Conservation (phyloP, 192 early-diverging fungal genomes). For the Dimargaris verticillata region DNA sequence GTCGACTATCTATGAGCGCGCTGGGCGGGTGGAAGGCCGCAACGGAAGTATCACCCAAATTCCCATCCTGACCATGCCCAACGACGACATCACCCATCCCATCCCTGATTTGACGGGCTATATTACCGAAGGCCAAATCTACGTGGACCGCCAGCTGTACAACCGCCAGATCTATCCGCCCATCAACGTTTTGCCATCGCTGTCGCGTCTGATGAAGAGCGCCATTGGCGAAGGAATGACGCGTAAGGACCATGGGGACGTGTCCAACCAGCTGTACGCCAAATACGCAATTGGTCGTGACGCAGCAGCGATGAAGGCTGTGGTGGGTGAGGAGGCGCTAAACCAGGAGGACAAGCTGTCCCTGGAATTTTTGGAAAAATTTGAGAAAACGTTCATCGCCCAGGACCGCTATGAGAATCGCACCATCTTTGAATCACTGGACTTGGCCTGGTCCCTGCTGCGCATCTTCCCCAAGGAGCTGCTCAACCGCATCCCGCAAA, state of each 20-base stretch:
- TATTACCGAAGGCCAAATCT: slow-evolving; percentile 99
- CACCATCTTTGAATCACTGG: slow-evolving; percentile 92
- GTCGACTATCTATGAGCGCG: slow-evolving; percentile 98
- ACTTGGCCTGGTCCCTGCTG: slow-evolving; percentile 94
- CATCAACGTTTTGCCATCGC: slow-evolving; percentile 95
- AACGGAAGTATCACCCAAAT: slow-evolving; percentile 99
- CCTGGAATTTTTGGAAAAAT: slow-evolving; percentile 96
- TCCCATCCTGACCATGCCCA: slow-evolving; percentile 99
- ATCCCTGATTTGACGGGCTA: slow-evolving; percentile 99
- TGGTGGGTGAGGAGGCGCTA: slow-evolving; percentile 97
- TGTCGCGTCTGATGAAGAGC: slow-evolving; percentile 98
- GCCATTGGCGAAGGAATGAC: slow-evolving; percentile 98
- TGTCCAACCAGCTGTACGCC: slow-evolving; percentile 97
- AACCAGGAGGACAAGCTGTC: slow-evolving; percentile 96
- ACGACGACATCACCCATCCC: slow-evolving; percentile 99
- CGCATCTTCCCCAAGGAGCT: slow-evolving; percentile 99
- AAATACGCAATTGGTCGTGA: slow-evolving; percentile 99
- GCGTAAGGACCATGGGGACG: slow-evolving; percentile 96
- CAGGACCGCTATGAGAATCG: slow-evolving; percentile 94
- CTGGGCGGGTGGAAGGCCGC: slow-evolving; percentile 89
- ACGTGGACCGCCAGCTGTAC: slow-evolving; percentile 92
- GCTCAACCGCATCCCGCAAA: slow-evolving; percentile 96
- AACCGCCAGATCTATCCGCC: slow-evolving; percentile 99
- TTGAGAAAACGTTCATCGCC: slow-evolving; percentile 92
- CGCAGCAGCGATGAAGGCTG: slow-evolving; percentile 98